Percentiles rank a stretch among this genome's conserved stretches.
These are phyloP conservation scores for Entomortierella beljakovae DNA, from an alignment of 192 early-diverging fungal species.

Conservation along the genomic window DNA sequence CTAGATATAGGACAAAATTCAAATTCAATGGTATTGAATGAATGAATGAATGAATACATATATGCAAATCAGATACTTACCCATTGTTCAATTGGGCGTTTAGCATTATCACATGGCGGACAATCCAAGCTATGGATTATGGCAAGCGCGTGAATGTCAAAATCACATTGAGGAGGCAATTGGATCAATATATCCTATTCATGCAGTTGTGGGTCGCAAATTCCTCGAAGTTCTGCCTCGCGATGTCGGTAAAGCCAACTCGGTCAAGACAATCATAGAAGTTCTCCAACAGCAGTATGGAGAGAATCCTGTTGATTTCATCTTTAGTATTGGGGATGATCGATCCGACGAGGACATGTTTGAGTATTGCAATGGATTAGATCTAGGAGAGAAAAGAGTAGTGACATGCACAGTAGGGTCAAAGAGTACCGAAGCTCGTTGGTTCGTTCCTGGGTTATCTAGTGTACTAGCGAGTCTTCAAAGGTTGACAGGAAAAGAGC, in stretches of 20 bases:
- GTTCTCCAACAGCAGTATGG: constrained; percentile 54
- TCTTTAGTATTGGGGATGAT: constrained; percentile 81
- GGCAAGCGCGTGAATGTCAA: constrained; percentile 88
- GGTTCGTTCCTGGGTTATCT: constrained; percentile 61
- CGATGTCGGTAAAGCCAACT: constrained; percentile 75
- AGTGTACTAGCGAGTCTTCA: constrained; percentile 33
- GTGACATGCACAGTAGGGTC: constrained; percentile 68
- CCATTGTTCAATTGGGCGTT: background rate
- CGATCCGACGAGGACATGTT: constrained; percentile 88
- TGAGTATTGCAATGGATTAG: constrained; percentile 67
- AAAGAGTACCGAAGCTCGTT: constrained; percentile 66
- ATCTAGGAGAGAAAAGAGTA: constrained; percentile 33
- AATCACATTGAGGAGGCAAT: constrained; percentile 85
- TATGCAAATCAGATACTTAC: background rate
- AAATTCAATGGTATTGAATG: no score
- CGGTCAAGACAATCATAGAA: constrained; percentile 69
- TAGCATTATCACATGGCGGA: constrained; percentile 75
- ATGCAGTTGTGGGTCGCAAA: constrained; percentile 72
- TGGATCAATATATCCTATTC: constrained; percentile 74
- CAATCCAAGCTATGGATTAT: constrained; percentile 68
- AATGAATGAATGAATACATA: no score
- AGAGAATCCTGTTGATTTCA: constrained; percentile 63
- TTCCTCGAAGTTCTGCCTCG: constrained; percentile 79
- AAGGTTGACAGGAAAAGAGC: constrained; percentile 25
- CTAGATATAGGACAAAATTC: no score